Conservation (phyloP, 768 basidiomycete genomes). For the Tephrocybe sp. region DNA sequence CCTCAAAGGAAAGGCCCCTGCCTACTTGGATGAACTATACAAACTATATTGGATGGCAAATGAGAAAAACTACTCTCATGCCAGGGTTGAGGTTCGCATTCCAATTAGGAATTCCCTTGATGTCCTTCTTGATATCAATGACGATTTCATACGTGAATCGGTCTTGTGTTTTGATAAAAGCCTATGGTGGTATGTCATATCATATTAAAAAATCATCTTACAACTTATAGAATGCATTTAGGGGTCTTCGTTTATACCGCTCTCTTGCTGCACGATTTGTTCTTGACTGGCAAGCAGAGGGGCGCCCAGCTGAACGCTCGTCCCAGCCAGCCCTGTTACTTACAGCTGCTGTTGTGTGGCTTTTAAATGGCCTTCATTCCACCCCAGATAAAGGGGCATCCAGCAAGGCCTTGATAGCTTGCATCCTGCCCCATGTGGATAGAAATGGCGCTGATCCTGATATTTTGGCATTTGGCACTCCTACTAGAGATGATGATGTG, state of each 20-base stretch:
- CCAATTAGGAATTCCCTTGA: slow-evolving; percentile 12
- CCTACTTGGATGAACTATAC: slow-evolving; percentile 18
- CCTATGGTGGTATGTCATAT: slow-evolving; percentile 19
- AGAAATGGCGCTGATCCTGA: slow-evolving; percentile 9
- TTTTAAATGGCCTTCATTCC: slow-evolving; percentile 27
- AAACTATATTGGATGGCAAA: slow-evolving; percentile 20
- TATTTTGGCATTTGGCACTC: slow-evolving; percentile 14
- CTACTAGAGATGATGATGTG: background rate
- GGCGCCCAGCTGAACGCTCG: background rate
- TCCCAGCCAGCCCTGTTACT: slow-evolving; percentile 18
- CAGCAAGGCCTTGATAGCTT: slow-evolving; percentile 19
- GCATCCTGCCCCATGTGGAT: slow-evolving; percentile 20
- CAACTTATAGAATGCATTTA: background rate
- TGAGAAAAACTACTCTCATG: slow-evolving; percentile 17
- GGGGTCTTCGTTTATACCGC: slow-evolving; percentile 22
- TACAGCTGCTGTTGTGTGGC: slow-evolving; percentile 21
- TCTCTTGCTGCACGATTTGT: slow-evolving; percentile 17
- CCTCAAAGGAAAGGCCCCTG: slow-evolving; percentile 6
- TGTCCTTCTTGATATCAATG: slow-evolving; percentile 6
- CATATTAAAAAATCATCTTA: background rate
- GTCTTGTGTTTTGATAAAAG: slow-evolving; percentile 13
- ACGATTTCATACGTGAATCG: background rate
- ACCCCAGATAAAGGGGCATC: slow-evolving; percentile 21
- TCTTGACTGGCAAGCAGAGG: slow-evolving; percentile 16
- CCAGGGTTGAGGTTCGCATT: slow-evolving; percentile 28